Conservation (phyloP, 1,139 yeast species). For the Insectozyma bohioensis region DNA sequence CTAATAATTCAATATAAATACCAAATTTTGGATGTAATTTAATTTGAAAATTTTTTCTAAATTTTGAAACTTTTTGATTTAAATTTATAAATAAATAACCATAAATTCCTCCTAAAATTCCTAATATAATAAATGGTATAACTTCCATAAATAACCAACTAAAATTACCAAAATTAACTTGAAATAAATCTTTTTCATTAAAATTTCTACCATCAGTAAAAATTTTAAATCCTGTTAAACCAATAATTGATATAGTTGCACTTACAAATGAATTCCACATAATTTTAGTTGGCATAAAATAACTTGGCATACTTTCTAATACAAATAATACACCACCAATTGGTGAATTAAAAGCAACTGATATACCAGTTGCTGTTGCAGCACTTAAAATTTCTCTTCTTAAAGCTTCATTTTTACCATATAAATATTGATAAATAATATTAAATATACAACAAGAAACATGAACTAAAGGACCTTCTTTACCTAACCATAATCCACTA, state of each 20-base stretch:
- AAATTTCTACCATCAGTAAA: constrained; percentile 57
- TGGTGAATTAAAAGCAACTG: constrained; percentile 92
- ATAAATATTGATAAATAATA: constrained; percentile 29
- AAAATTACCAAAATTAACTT: constrained; percentile 63
- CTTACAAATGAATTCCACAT: constrained; percentile 85
- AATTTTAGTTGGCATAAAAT: constrained; percentile 58
- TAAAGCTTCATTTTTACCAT: constrained; percentile 46
- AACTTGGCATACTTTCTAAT: constrained; percentile 68
- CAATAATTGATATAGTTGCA: constrained; percentile 71
- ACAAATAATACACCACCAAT: constrained; percentile 92
- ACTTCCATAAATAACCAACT: constrained; percentile 74
- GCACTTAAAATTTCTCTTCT: constrained; percentile 72
- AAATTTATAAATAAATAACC: constrained; percentile 56
- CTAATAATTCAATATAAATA: constrained; percentile 46
- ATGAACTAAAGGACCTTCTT: constrained; percentile 93
- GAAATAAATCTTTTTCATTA: constrained; percentile 58
- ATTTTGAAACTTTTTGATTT: constrained; percentile 35
- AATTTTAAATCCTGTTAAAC: constrained; percentile 54
- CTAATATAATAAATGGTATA: constrained; percentile 66
- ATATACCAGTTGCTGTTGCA: constrained; percentile 90
- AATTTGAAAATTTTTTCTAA: constrained; percentile 21
- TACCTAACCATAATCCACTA: constrained; percentile 87
- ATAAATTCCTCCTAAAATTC: constrained; percentile 65
- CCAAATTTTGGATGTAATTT: constrained; percentile 22
- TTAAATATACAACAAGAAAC: constrained; percentile 66